Base-by-base conservation (phyloP, 1,284 basidiomycete genomes). In the Rhodotorula mucilaginosa region DNA sequence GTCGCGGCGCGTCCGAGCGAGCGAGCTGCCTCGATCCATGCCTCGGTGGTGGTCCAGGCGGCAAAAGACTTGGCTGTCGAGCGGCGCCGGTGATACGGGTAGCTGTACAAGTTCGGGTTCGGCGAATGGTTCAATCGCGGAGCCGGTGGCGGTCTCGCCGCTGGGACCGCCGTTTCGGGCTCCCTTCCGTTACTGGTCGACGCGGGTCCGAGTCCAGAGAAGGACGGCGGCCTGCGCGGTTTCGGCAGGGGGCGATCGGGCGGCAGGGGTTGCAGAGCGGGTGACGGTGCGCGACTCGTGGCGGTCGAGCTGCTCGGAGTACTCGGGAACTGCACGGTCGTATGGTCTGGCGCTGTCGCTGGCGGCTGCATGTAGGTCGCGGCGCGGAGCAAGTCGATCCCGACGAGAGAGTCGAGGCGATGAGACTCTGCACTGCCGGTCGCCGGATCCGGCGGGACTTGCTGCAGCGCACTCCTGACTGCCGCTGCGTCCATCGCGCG, bases 1-100 rank as follows among this genome's bases (percentile, higher is more conserved):
- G 62, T 19, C 6, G 69, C 65, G 56, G 56, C 39, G 46, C 47
- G 34, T 19, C 63, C 72, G 26, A 57, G 58, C 26, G 59, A 46
- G 31, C 63, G 49, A 44, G 68, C 62, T 60, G 8, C 60, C 49
- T 19, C 60, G 59, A 3, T 58, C 64, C 44, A 60, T n/a, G 23
- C 16, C 16, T 47, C n/a, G 52, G n/a, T 56, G 18, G 26, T 56
- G 10, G 39, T 44, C 39, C 39, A 13, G 2, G 39, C 39, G 1
- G 39, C 34, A 5, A 34, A 23, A 31, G 49, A 46, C 13, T 29
- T 44, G 10, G 12, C 39, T 23, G 44, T 26, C 44, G 59, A 19
- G 51, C 51, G n/a, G n/a, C 51, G 51, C 51, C 51, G 51, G 21
- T 23, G 51, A 21, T n/a, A 13, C 23, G 44, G 13, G n/a, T 44